Percentiles rank a stretch among this genome's conserved stretches.
Conservation (phyloP, 768 basidiomycete genomes). For the Naganishia antarctica region DNA sequence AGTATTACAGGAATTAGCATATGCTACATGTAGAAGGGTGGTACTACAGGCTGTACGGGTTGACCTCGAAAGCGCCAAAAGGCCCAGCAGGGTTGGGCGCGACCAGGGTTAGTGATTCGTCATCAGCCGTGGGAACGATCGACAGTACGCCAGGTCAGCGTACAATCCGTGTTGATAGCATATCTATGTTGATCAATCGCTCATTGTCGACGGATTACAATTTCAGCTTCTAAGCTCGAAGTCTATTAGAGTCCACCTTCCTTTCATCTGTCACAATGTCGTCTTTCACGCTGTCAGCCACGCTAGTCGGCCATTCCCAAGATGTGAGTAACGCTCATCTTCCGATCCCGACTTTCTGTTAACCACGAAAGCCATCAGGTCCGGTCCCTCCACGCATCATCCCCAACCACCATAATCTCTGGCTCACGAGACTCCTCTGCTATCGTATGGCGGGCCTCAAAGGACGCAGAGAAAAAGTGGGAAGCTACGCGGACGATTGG, state of each 20-base stretch:
- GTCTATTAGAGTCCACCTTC: no score
- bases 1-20: no score
- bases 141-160: not conserved
- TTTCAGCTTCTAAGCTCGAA: no score
- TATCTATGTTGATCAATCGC: no score
- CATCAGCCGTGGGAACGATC: not conserved
- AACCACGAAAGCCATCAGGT: slow-evolving; percentile 57
- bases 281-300: slow-evolving; percentile 58
- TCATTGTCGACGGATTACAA: no score
- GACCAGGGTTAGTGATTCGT: slow-evolving; percentile 18
- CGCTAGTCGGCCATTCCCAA: slow-evolving; percentile 63
- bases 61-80: no score
- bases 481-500: slow-evolving; percentile 48
- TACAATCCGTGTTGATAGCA: no score
- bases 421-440: slow-evolving; percentile 88
- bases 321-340: slow-evolving; percentile 60
- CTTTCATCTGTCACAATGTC: no score
- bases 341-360: slow-evolving; percentile 38
- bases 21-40: no score
- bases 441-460: slow-evolving; percentile 63
- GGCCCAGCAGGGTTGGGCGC: no score
- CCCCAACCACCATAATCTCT: slow-evolving; percentile 72
- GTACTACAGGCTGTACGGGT: no score
- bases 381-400: slow-evolving; percentile 71
- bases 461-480: slow-evolving; percentile 55